phyloP scores from a whole-genome alignment of 805 yeast genomes.

The Metschnikowia similis region DNA sequence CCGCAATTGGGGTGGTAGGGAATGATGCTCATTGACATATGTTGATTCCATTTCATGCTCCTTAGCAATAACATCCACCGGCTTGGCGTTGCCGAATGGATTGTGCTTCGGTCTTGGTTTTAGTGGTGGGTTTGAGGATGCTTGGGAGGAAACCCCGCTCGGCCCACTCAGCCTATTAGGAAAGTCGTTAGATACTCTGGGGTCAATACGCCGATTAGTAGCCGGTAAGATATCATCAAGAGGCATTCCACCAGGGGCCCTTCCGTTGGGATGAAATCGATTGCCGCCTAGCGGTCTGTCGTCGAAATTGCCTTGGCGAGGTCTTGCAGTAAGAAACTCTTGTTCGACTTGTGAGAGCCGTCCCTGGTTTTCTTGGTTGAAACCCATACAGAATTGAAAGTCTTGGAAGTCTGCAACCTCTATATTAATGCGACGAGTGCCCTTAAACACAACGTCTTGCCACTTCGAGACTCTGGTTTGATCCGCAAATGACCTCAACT shows the following conservation, averaged over 20 bases:
- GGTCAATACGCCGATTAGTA: not conserved
- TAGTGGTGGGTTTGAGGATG: not conserved
- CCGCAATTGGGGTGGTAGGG: conserved; percentile 1
- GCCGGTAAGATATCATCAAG: conserved; percentile 10
- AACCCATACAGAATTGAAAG: conserved; percentile 36
- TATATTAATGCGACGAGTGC: conserved; percentile 34
- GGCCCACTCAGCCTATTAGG: not conserved
- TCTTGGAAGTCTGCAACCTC: conserved; percentile 40
- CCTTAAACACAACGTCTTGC: conserved; percentile 52
- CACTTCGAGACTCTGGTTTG: conserved; percentile 58
- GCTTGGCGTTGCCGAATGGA: conserved; percentile 84
- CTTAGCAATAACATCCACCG: conserved; percentile 70
- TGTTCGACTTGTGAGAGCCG: conserved; percentile 30
- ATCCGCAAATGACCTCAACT: conserved; percentile 47
- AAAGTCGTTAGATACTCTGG: not conserved
- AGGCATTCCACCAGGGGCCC: conserved; percentile 15
- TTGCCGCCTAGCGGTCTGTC: conserved; percentile 7
- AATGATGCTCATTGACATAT: not conserved
- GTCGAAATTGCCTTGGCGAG: conserved; percentile 9
- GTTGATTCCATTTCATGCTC: conserved; percentile 53
- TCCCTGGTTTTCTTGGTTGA: conserved; percentile 32
- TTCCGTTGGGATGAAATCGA: conserved; percentile 1
- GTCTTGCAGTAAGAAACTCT: conserved; percentile 24
- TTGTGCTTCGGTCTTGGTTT: conserved; percentile 40
- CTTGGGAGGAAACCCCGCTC: not conserved